phyloP scores from a whole-genome alignment of 352 stramenopile species.

The Phytophthora fragariae region DNA sequence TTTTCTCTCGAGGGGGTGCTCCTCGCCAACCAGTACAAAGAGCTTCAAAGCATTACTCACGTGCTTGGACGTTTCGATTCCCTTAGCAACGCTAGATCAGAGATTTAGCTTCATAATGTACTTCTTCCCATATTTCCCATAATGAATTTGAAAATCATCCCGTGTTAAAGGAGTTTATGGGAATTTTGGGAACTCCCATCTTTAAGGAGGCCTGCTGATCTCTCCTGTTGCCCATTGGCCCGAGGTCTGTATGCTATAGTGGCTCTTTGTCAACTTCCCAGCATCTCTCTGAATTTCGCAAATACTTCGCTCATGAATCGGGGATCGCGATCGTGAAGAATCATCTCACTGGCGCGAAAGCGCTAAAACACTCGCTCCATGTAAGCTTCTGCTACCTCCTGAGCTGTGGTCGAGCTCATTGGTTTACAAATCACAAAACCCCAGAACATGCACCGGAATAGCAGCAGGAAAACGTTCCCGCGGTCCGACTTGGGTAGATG shows the following conservation, averaged over 20 bases:
- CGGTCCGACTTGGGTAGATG: no score
- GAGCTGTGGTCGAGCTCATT: background rate
- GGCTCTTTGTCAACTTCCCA: background rate
- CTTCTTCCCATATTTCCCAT: background rate
- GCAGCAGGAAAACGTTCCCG: no score
- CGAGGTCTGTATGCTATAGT: background rate
- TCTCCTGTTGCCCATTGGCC: conserved; percentile 6
- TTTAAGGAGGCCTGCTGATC: background rate
- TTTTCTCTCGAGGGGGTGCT: background rate
- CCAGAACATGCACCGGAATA: no score
- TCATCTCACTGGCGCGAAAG: background rate
- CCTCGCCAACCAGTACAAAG: background rate
- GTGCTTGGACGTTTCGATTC: background rate
- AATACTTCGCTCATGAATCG: background rate
- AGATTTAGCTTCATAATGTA: background rate
- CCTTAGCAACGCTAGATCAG: background rate
- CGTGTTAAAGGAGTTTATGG: background rate
- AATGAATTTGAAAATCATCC: background rate
- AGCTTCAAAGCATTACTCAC: background rate
- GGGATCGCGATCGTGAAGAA: background rate
- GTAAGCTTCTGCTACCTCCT: background rate
- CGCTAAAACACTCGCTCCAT: background rate
- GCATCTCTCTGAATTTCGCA: background rate
- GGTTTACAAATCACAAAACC: background rate
- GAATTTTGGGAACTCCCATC: background rate